Evolutionary conservation across 2,329 filamentous ascomycete genomes (phyloP), one percentile per base, ranked within the genome.

Genomic region (Aspergillus sp.): DNA sequence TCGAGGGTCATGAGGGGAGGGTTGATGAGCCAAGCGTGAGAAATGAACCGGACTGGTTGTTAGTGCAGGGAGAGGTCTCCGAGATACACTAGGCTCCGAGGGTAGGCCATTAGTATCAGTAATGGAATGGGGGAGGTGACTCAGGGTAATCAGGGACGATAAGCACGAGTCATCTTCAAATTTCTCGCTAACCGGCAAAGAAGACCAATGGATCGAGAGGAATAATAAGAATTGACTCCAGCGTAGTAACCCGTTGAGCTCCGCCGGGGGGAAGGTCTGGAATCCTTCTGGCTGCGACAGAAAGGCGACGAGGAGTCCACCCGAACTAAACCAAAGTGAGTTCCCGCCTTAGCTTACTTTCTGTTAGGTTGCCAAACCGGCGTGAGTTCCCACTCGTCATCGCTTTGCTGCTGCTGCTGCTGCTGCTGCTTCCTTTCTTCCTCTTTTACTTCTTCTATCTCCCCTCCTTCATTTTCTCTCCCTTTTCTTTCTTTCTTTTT

Each of bases 381-480:
- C 50, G 30, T 17, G n/a, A 32, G 23, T n/a, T 43, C 52, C 21
- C 38, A 45, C 52, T 47, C 53, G 53, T 55, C 53, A 55, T 55
- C 53, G 39, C 19, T 23, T 23, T 39, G 38, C 38, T 53, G 39
- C 52, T 39, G 38, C 25, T 53, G 39, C 52, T 39, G 38, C 25
- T 28, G 12, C 47, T 30, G 15, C 47, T 25, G 23, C 38, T 54
- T 45, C 52, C 10, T 17, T 17, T 45, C 38, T 23, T 39, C 36
- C 38, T 53, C 19, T 21, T 25, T 21, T 32, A 23, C 25, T 41
- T 39, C 19, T 41, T 15, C 6, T n/a, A 15, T 15, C 13, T 25
- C 51, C 51, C 12, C 36, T 28, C 36, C 30, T 6, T 36, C 12
- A 25, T 23, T 17, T n/a, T 45, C 41, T 45, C n/a, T 45, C 25